Percentiles rank a stretch among this genome's conserved stretches.
phyloP scores from a whole-genome alignment of 495 filamentous ascomycete genomes.

The Amorphotheca resinae region DNA sequence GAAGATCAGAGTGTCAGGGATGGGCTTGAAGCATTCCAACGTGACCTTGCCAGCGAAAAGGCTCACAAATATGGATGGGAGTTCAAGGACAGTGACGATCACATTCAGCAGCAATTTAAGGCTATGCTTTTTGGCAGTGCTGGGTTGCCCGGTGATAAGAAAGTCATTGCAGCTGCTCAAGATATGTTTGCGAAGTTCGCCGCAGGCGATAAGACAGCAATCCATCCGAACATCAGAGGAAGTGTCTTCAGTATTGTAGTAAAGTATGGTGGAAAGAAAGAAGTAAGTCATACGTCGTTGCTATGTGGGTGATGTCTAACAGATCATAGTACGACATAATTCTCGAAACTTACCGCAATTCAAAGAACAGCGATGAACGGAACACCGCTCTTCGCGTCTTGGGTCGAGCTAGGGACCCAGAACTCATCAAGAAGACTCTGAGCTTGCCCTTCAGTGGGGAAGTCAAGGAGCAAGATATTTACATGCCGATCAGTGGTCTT shows the following conservation, averaged over 20 bases:
- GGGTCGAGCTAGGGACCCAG: constrained; percentile 62
- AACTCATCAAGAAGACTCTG: constrained; percentile 73
- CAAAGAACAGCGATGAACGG: constrained; percentile 83
- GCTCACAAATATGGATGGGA: constrained; percentile 80
- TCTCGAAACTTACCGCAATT: constrained; percentile 55
- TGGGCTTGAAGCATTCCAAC: constrained; percentile 71
- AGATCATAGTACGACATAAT: constrained; percentile 55
- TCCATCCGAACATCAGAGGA: constrained; percentile 57
- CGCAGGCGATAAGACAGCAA: constrained; percentile 50
- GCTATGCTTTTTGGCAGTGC: constrained; percentile 54
- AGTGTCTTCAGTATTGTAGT: constrained; percentile 61
- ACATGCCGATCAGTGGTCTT: constrained; percentile 70
- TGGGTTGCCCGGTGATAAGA: constrained; percentile 43
- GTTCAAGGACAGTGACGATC: constrained; percentile 70
- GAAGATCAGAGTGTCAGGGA: constrained; percentile 60
- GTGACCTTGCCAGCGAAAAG: constrained; percentile 57
- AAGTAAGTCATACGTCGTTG: constrained; percentile 35
- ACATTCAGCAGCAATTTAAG: constrained; percentile 80
- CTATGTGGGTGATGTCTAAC: constrained; percentile 5
- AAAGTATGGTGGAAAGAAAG: constrained; percentile 58
- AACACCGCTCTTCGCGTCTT: constrained; percentile 87
- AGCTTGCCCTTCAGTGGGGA: constrained; percentile 62
- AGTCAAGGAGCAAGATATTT: constrained; percentile 93
- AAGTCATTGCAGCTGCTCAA: constrained; percentile 47
- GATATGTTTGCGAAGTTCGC: constrained; percentile 64